Evolutionary conservation across 805 yeast species (phyloP).

Genomic region (Ogataea angusta): DNA sequence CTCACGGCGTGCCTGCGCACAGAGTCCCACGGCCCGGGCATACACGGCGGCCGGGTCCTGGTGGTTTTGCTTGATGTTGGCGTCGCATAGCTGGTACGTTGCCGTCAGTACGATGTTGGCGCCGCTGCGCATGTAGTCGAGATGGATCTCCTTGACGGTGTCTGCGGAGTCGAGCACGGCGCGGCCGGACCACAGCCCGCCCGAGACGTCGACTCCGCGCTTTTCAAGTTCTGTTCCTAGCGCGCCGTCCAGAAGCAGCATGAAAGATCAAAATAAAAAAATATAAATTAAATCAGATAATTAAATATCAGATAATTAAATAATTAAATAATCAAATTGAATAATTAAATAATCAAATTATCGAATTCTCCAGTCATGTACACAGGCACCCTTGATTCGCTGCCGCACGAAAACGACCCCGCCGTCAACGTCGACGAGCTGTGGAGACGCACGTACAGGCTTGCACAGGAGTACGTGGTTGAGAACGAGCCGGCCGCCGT

Average conservation of each 20-base stretch:
- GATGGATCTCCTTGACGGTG: constrained; percentile 45
- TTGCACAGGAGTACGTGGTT: constrained; percentile 2
- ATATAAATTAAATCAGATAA: background rate
- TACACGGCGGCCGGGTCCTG: constrained; percentile 21
- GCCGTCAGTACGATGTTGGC: constrained; percentile 53
- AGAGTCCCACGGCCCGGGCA: constrained; percentile 24
- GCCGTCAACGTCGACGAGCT: constrained; percentile 5
- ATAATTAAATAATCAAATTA: background rate
- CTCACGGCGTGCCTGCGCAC: constrained; percentile 20
- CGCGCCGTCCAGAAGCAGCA: constrained; percentile 53
- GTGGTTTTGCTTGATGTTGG: constrained; percentile 34
- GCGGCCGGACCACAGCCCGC: constrained; percentile 60
- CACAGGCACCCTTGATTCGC: constrained; percentile 1
- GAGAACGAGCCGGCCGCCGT: background rate
- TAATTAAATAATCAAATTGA: background rate
- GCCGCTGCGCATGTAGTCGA: constrained; percentile 50
- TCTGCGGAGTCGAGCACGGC: constrained; percentile 45
- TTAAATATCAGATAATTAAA: background rate
- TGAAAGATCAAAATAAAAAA: too few species aligned
- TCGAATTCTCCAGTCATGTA: too few species aligned
- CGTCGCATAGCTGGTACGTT: constrained; percentile 58
- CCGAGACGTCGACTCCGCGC: constrained; percentile 41
- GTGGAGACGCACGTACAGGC: background rate
- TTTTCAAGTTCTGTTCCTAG: constrained; percentile 61
- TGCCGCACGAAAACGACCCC: constrained; percentile 4